Percentiles rank a stretch among this genome's conserved stretches.
phyloP scores from a whole-genome alignment of 495 filamentous ascomycete genomes.

The Xylaria palmicola region DNA sequence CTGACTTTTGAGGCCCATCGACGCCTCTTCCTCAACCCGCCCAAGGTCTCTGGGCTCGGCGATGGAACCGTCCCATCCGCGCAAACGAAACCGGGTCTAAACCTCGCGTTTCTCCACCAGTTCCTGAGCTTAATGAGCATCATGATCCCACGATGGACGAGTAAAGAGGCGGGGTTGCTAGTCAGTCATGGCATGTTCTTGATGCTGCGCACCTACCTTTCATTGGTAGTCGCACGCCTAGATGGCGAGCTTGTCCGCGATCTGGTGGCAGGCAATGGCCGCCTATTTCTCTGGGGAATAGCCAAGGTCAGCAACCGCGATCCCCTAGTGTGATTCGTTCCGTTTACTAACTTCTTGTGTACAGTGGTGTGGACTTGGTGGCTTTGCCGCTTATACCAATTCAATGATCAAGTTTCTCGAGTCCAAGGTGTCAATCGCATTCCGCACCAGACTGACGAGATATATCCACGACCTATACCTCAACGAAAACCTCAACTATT shows the following conservation, averaged over 20 bases:
- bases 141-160: slow-evolving; percentile 92
- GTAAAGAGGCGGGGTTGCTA: slow-evolving; percentile 89
- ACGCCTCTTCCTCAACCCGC: slow-evolving; percentile 88
- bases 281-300: slow-evolving; percentile 83
- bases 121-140: slow-evolving; percentile 93
- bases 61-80: slow-evolving; percentile 81
- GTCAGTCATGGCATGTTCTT: slow-evolving; percentile 85
- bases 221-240: slow-evolving; percentile 84
- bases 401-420: slow-evolving; percentile 98
- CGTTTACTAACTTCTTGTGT: slow-evolving; percentile 13
- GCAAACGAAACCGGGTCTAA: slow-evolving; percentile 89
- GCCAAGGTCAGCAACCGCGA: slow-evolving; percentile 53
- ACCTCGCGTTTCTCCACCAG: slow-evolving; percentile 97
- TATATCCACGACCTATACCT: slow-evolving; percentile 98
- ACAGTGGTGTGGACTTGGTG: slow-evolving; percentile 58
- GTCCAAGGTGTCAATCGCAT: slow-evolving; percentile 96
- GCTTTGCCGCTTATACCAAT: slow-evolving; percentile 86
- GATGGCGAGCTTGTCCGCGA: slow-evolving; percentile 97
- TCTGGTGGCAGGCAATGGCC: slow-evolving; percentile 90
- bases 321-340: neutral
- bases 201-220: slow-evolving; percentile 89
- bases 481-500: slow-evolving; percentile 90
- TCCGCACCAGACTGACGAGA: slow-evolving; percentile 90
- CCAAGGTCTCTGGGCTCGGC: slow-evolving; percentile 69
- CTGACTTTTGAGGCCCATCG: slow-evolving; percentile 96